phyloP scores from a whole-genome alignment of 108 stramenopile species.

The Cyclotella baltica region DNA sequence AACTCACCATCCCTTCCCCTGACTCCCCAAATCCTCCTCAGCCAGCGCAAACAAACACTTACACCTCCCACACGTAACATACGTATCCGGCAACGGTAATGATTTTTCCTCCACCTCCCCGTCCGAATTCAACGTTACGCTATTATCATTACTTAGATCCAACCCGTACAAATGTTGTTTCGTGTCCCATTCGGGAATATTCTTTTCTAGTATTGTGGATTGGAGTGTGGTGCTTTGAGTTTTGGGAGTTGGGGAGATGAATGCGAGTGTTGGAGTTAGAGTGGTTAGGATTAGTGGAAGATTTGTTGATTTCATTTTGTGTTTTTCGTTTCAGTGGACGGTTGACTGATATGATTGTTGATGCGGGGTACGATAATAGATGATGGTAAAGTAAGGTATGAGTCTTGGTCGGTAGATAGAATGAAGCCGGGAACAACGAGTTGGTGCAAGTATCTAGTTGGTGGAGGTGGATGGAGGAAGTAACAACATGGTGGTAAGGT shows the following conservation, averaged over 20 bases:
- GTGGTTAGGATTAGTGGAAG: no score
- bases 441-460: no score
- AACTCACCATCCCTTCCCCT: slow-evolving; percentile 69
- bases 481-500: no score
- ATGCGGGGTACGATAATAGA: no score
- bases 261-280: no score
- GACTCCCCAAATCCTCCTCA: slow-evolving; percentile 64
- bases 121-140: slow-evolving; percentile 25
- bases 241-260: neutral
- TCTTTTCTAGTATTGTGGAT: neutral
- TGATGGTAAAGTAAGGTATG: no score
- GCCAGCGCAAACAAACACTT: slow-evolving; percentile 66
- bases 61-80: slow-evolving; percentile 73
- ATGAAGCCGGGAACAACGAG: no score
- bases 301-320: neutral
- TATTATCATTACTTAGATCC: slow-evolving; percentile 1
- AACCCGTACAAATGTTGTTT: slow-evolving; percentile 50
- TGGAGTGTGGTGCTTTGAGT: neutral
- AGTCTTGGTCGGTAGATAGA: no score
- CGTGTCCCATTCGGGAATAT: slow-evolving; percentile 23
- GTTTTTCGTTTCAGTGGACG: neutral
- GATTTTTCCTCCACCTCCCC: neutral
- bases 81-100: slow-evolving; percentile 41
- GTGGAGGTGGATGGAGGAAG: no score
- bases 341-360: no score